Evolutionary conservation across 805 yeast species (phyloP), one percentile per base, ranked within the genome.

Genomic region (Starmerella powellii): DNA sequence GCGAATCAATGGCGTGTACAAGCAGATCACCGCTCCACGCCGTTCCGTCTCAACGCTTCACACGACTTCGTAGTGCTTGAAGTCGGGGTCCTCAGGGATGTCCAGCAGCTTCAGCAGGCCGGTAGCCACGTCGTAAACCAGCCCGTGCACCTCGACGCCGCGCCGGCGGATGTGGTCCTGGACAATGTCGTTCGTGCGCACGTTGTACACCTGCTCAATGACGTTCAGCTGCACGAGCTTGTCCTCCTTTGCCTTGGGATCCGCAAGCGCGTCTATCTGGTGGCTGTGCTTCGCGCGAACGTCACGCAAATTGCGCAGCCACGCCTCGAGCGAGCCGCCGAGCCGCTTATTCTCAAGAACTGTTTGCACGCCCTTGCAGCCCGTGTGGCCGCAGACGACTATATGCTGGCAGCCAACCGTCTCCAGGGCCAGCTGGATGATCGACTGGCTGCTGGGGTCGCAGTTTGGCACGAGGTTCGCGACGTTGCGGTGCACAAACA

Each of bases 281-380:
- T 64, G 60, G 48, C 69, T 59, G 59, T 81, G 70, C 39, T 73
- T 70, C 33, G 78, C 80, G 55, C 83, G 68, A 40, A 83, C 71
- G 40, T 78, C 80, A 53, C 80, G 66, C 66, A 77, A 53, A 71
- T 79, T 53, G 66, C 60, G 70, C 42, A 80, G 67, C 87, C 87
- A 80, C 39, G 75, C 76, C 54, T 78, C 84, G 51, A 87, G 61
- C 10, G 73, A 73, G 23, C 80, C 77, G 27, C 86, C 86, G 27
- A 78, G 66, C 51, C 71, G 71, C 53, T 76, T 73, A 44, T 73
- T 67, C 2, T 78, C 69, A 37, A 87, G 63, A 8, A 86, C 76
- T 18, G 94, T 85, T 75, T 82, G 76, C 38, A 84, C 75, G 24
- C 95, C 96, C 38, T 95, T 95, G 68, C 97, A 87, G 61, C 84